These are phyloP conservation scores for Collybiopsis luxurians DNA, from an alignment of 768 basidiomycete genomes.

Conservation along the genomic window DNA sequence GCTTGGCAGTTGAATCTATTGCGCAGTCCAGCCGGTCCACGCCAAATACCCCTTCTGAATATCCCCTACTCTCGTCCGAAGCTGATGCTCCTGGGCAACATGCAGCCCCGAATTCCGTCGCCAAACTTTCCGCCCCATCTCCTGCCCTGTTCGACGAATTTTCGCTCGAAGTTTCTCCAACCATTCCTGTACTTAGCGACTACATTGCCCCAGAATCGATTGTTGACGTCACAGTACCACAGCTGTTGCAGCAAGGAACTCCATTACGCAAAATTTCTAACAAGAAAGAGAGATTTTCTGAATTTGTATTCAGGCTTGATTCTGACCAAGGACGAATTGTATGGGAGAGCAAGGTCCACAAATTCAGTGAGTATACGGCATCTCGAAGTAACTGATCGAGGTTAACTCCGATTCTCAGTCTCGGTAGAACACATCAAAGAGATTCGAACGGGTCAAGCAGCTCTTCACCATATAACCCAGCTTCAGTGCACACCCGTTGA, in stretches of 20 bases:
- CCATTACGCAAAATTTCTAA: conserved; percentile 82
- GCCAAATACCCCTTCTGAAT: too few relatives aligned
- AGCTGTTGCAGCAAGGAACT: conserved; percentile 57
- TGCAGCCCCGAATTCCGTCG: too few relatives aligned
- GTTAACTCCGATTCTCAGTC: conserved; percentile 42
- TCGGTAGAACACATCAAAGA: conserved; percentile 87
- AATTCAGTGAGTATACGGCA: conserved; percentile 40
- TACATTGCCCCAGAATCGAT: background rate
- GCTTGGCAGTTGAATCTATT: background rate
- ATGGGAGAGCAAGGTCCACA: conserved; percentile 70
- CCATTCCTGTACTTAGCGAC: conserved; percentile 1
- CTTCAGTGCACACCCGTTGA: conserved; percentile 60
- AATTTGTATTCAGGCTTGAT: conserved; percentile 67
- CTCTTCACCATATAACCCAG: conserved; percentile 67
- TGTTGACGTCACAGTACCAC: conserved; percentile 48
- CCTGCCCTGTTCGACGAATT: background rate
- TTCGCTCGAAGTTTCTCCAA: background rate
- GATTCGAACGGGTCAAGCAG: conserved; percentile 70
- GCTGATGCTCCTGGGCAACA: too few relatives aligned
- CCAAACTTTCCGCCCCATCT: too few relatives aligned
- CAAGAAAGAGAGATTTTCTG: conserved; percentile 63
- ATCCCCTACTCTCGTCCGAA: too few relatives aligned
- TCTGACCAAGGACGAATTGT: conserved; percentile 78
- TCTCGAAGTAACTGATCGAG: background rate
- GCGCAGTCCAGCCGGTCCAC: background rate